Conservation (phyloP, 2,329 filamentous ascomycete genomes). For the Beauveria sp. region DNA sequence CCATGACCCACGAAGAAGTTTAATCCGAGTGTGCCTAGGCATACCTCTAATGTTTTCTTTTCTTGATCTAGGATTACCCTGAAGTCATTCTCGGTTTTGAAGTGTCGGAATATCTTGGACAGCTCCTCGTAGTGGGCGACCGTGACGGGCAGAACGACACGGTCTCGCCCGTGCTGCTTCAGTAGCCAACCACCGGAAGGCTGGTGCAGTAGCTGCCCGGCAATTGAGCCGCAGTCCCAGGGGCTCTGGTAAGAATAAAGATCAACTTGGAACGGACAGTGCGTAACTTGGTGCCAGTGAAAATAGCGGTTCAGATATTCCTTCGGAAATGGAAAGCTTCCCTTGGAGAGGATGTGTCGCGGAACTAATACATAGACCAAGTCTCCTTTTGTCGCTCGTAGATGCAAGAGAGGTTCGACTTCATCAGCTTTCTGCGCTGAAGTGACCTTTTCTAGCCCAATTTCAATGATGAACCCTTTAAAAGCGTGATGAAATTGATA, state of each 20-base stretch:
- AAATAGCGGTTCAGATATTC: neutral
- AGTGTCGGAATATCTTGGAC: neutral
- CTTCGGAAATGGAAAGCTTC: neutral
- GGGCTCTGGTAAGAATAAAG: neutral
- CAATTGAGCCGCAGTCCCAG: neutral
- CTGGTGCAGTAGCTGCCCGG: too few species aligned
- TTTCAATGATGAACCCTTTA: neutral
- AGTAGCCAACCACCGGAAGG: neutral
- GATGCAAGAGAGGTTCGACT: neutral
- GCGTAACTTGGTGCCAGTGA: neutral
- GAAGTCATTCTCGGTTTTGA: neutral
- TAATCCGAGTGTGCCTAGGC: neutral
- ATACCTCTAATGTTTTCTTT: neutral
- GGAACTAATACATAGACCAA: neutral
- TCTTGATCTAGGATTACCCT: accelerated
- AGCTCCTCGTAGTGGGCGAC: neutral
- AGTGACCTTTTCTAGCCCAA: neutral
- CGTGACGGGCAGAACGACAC: neutral
- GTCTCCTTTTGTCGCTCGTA: neutral
- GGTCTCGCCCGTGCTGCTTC: neutral
- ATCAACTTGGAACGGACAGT: neutral
- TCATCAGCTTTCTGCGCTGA: accelerated
- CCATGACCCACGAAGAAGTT: neutral
- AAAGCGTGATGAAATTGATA: neutral
- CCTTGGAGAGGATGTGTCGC: neutral